Evolutionary conservation across 1,284 basidiomycete species (phyloP).

Genomic region (Athelia sp.): DNA sequence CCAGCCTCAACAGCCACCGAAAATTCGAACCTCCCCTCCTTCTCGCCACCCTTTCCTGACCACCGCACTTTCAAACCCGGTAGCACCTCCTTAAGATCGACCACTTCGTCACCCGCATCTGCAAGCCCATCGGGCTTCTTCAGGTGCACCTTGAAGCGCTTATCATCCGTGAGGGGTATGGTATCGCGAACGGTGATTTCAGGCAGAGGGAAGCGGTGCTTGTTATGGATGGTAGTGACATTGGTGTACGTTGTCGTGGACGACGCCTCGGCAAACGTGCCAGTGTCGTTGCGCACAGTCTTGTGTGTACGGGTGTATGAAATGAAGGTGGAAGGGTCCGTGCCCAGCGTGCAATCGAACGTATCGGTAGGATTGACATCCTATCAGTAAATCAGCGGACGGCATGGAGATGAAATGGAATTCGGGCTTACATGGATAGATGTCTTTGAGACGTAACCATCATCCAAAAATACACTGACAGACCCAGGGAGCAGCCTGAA

Average conservation of each 20-base stretch:
- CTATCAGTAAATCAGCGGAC: slow-evolving; percentile 16
- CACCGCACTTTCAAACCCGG: slow-evolving; percentile 17
- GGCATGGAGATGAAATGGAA: neutral
- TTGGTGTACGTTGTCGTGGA: slow-evolving; percentile 39
- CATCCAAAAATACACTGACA: slow-evolving; percentile 46
- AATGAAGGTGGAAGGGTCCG: slow-evolving; percentile 42
- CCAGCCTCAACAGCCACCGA: slow-evolving; percentile 26
- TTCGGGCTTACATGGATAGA: slow-evolving; percentile 31
- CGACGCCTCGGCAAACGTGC: slow-evolving; percentile 38
- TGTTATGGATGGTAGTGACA: slow-evolving; percentile 42
- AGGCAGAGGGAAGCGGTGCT: slow-evolving; percentile 36
- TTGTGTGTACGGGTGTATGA: slow-evolving; percentile 38
- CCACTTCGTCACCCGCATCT: slow-evolving; percentile 36
- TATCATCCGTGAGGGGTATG: slow-evolving; percentile 35
- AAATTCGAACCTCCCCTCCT: slow-evolving; percentile 24
- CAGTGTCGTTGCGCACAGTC: slow-evolving; percentile 26
- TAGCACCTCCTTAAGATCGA: slow-evolving; percentile 18
- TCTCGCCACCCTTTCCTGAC: slow-evolving; percentile 19
- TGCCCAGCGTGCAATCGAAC: slow-evolving; percentile 52
- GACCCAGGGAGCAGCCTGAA: slow-evolving; percentile 46
- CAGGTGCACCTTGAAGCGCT: slow-evolving; percentile 39
- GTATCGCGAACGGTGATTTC: slow-evolving; percentile 44
- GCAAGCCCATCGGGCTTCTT: slow-evolving; percentile 42
- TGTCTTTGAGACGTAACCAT: slow-evolving; percentile 44
- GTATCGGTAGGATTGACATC: slow-evolving; percentile 42